Evolutionary conservation across 2,329 filamentous ascomycete species (phyloP).

Genomic region (Fusarium tupiense): DNA sequence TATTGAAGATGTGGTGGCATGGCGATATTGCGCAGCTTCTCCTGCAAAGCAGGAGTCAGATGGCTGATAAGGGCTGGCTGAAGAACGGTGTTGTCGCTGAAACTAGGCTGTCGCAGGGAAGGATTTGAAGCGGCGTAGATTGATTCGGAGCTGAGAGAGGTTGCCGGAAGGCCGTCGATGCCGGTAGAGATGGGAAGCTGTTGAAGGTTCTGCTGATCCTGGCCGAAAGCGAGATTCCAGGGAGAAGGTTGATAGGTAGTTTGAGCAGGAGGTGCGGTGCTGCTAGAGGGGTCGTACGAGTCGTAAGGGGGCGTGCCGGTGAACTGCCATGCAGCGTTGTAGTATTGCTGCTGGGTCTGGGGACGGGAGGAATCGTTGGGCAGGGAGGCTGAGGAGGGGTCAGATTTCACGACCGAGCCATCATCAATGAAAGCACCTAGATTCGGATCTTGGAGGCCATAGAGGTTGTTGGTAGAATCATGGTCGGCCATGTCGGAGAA

Average conservation of each 20-base stretch:
- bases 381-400: conserved; percentile 44
- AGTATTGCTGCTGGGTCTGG: conserved; percentile 47
- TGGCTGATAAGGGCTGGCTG: conserved; percentile 40
- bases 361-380: conserved; percentile 48
- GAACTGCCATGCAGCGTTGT: conserved; percentile 59
- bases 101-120: conserved; percentile 41
- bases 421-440: conserved; percentile 50
- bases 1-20: conserved; percentile 72
- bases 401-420: conserved; percentile 46
- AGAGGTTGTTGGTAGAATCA: conserved; percentile 53
- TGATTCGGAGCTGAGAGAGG: conserved; percentile 50
- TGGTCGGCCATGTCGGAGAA: conserved; percentile 52
- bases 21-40: conserved; percentile 69
- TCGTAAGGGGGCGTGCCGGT: conserved; percentile 60
- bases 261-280: conserved; percentile 48
- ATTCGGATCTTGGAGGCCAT: conserved; percentile 56
- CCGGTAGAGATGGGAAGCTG: conserved; percentile 48
- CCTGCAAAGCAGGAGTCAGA: conserved; percentile 68
- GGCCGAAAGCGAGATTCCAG: conserved; percentile 49
- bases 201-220: conserved; percentile 45
- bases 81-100: conserved; percentile 46
- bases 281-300: conserved; percentile 54
- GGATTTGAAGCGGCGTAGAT: conserved; percentile 46
- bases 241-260: conserved; percentile 48
- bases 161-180: conserved; percentile 46